Percentiles rank a stretch among this genome's conserved stretches.
Conservation (phyloP, 2,329 filamentous ascomycete species). For the Cladosporium sp. region DNA sequence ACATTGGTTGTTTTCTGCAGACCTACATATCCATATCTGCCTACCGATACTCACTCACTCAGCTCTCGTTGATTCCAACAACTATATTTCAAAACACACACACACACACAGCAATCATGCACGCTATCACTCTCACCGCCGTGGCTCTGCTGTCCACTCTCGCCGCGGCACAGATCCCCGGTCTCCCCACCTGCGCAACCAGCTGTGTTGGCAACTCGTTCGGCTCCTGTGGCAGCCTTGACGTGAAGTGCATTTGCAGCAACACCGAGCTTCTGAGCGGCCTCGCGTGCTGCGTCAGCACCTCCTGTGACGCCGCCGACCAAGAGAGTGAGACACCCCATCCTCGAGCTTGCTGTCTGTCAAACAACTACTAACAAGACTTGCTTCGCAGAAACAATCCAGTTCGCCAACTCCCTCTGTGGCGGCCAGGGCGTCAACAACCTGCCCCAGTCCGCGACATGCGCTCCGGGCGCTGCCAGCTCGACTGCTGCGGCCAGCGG, state of each 20-base stretch:
- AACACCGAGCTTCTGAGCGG: constrained; percentile 38
- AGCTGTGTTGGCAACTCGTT: constrained; percentile 41
- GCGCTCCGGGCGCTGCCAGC: constrained; percentile 27
- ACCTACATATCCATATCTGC: background rate
- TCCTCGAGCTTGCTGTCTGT: background rate
- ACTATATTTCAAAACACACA: background rate
- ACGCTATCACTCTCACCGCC: constrained; percentile 12
- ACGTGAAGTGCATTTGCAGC: constrained; percentile 46
- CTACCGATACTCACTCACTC: background rate
- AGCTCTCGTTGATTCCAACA: background rate
- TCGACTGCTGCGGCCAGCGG: constrained; percentile 18
- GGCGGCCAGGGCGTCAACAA: constrained; percentile 38
- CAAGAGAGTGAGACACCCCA: constrained; percentile 33
- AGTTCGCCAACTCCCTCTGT: constrained; percentile 45
- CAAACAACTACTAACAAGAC: background rate
- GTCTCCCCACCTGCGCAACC: constrained; percentile 34
- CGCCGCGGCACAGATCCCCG: constrained; percentile 18
- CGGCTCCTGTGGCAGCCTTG: constrained; percentile 40
- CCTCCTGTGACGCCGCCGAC: constrained; percentile 36
- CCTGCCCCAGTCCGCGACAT: constrained; percentile 43
- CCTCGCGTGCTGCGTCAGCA: constrained; percentile 45
- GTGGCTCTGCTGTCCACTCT: constrained; percentile 14
- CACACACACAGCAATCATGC: constrained; percentile 12
- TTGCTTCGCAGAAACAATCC: constrained; percentile 40
- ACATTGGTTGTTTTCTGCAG: background rate